phyloP scores from a whole-genome alignment of 768 basidiomycete genomes.

The Lactifluus subvellereus region DNA sequence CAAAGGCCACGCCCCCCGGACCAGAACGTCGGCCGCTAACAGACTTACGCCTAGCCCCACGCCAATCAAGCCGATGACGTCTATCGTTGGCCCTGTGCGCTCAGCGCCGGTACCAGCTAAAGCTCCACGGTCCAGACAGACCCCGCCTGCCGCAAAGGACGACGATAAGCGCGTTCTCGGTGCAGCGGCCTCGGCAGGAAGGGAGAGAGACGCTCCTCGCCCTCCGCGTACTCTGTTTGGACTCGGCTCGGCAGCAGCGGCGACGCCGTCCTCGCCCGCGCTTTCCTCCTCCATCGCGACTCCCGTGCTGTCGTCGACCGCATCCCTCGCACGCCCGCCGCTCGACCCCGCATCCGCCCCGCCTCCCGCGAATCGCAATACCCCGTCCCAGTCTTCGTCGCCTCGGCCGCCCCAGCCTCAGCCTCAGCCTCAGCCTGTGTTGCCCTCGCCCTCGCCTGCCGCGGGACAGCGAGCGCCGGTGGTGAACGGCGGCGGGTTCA shows the following conservation, averaged over 20 bases:
- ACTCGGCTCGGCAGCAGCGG: slow-evolving; percentile 13
- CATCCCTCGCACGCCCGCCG: slow-evolving; percentile 58
- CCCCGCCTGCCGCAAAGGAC: background rate
- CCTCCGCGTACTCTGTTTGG: slow-evolving; percentile 3
- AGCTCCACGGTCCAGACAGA: background rate
- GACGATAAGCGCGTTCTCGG: background rate
- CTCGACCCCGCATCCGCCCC: slow-evolving; percentile 26
- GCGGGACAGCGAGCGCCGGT: background rate
- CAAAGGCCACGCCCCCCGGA: background rate
- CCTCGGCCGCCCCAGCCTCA: background rate
- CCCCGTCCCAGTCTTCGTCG: slow-evolving; percentile 25
- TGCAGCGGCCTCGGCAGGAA: background rate
- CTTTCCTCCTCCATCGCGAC: slow-evolving; percentile 68
- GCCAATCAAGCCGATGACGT: slow-evolving; percentile 6
- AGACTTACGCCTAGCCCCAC: background rate
- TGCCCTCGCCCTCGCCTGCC: background rate
- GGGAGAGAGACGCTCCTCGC: slow-evolving; percentile 2
- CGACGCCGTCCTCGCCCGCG: slow-evolving; percentile 23
- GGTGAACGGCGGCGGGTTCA: background rate
- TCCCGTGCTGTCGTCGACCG: slow-evolving; percentile 70
- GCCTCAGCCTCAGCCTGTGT: background rate
- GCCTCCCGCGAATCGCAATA: slow-evolving; percentile 28
- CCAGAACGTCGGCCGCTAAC: background rate
- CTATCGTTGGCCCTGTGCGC: background rate
- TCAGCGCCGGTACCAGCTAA: background rate